These are phyloP conservation scores for Sporothrix curviconia DNA, from an alignment of 2,329 filamentous ascomycete genomes.

Conservation along the genomic window DNA sequence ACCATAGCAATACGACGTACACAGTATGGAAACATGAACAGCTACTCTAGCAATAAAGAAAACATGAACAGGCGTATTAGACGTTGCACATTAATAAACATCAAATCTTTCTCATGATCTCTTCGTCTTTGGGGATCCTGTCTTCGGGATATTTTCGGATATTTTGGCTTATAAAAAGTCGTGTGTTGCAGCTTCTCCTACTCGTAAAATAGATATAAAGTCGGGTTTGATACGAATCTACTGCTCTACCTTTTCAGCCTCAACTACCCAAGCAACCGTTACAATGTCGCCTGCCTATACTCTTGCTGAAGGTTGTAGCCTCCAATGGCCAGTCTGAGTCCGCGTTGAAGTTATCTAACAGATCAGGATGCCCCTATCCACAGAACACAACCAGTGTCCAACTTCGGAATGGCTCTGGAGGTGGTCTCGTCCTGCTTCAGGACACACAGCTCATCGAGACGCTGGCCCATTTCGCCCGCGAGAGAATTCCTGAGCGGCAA, in stretches of 20 bases:
- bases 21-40: not conserved
- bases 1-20: no score
- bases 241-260: not conserved
- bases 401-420: no score
- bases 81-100: not conserved
- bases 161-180: not conserved
- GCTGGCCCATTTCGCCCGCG: conserved; percentile 46
- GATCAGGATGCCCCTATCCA: not conserved
- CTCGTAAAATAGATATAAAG: not conserved
- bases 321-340: not conserved
- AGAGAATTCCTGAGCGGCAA: conserved; percentile 19
- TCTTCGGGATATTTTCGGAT: no score
- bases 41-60: not conserved
- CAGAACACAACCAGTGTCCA: not conserved
- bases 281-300: not conserved
- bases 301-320: not conserved
- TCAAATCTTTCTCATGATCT: not conserved
- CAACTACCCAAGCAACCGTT: not conserved
- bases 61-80: not conserved
- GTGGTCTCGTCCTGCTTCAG: conserved; percentile 54
- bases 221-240: not conserved
- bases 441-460: conserved; percentile 60
- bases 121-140: not conserved
- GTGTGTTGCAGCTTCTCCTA: not conserved
- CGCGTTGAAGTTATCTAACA: not conserved